These are phyloP conservation scores for Penicillium sp. DNA, from an alignment of 2,329 filamentous ascomycete species.

Conservation along the genomic window DNA sequence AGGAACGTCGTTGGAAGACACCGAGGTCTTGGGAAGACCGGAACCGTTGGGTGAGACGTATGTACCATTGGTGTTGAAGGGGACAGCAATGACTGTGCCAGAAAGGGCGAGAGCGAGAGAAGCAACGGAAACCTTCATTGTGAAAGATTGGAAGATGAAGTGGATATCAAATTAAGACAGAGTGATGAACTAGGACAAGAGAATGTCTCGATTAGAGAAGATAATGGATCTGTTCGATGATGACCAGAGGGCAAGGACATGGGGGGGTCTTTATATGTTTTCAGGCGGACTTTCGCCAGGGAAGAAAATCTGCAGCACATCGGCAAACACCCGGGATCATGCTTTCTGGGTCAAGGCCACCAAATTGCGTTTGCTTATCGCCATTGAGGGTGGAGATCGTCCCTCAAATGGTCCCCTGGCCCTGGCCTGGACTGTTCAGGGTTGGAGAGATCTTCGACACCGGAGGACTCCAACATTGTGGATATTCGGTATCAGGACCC, in stretches of 20 bases:
- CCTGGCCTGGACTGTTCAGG: neutral
- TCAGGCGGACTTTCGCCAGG: neutral
- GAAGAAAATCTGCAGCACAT: neutral
- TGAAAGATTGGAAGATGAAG: constrained; percentile 4
- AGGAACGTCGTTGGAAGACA: constrained; percentile 3
- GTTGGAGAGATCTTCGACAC: constrained; percentile 1
- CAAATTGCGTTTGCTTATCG: constrained; percentile 6
- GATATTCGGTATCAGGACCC: neutral
- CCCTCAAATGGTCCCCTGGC: neutral
- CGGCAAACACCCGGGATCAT: neutral
- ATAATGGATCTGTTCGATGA: constrained; percentile 11
- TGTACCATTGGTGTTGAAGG: constrained; percentile 15
- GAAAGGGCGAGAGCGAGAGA: constrained; percentile 14
- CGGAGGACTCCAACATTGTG: neutral
- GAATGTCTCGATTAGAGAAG: neutral
- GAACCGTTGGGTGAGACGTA: constrained; percentile 3
- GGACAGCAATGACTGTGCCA: constrained; percentile 14
- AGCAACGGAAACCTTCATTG: constrained; percentile 17
- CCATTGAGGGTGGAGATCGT: neutral
- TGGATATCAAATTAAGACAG: neutral
- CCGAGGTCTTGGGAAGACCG: constrained; percentile 3
- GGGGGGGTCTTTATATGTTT: constrained; percentile 14
- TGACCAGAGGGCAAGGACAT: neutral
- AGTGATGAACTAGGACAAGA: constrained; percentile 1
- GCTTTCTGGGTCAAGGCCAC: neutral